Evolutionary conservation across 148 eudicot species (phyloP).

Genomic region (Rhododendron ovatum): DNA sequence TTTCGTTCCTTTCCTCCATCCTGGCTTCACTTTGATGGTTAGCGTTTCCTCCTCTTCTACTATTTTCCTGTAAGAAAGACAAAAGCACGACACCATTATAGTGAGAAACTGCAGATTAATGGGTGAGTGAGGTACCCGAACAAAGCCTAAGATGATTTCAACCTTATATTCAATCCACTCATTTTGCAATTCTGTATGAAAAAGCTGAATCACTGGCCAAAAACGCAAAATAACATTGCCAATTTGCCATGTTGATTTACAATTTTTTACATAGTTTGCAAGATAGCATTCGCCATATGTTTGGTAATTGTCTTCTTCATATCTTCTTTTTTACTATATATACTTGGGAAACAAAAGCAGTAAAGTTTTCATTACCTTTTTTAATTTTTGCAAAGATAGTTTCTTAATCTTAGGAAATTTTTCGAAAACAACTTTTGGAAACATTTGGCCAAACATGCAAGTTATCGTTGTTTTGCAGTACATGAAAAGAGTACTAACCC

Average conservation of each 20-base stretch:
- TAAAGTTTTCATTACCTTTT: no score
- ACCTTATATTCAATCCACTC: neutral
- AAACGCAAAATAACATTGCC: neutral
- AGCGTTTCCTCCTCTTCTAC: constrained; percentile 38
- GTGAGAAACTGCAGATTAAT: neutral
- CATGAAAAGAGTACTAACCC: constrained; percentile 27
- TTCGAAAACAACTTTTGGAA: no score
- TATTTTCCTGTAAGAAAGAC: constrained; percentile 28
- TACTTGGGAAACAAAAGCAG: no score
- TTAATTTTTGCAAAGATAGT: no score
- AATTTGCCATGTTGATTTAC: neutral
- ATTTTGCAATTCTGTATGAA: neutral
- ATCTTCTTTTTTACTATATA: no score
- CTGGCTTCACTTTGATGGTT: constrained; percentile 55
- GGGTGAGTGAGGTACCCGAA: neutral
- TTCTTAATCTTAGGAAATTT: neutral
- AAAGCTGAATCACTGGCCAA: neutral
- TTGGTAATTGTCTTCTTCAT: no score
- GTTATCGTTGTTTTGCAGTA: neutral
- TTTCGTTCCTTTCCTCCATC: constrained; percentile 65
- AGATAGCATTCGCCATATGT: no score
- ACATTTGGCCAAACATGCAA: no score
- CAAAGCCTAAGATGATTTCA: neutral
- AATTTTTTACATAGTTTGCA: no score
- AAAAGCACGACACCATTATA: neutral